Evolutionary conservation across 164 flowering plant species (phyloP), one percentile per base, ranked within the genome.

Genomic region (Dillenia turbinata): DNA sequence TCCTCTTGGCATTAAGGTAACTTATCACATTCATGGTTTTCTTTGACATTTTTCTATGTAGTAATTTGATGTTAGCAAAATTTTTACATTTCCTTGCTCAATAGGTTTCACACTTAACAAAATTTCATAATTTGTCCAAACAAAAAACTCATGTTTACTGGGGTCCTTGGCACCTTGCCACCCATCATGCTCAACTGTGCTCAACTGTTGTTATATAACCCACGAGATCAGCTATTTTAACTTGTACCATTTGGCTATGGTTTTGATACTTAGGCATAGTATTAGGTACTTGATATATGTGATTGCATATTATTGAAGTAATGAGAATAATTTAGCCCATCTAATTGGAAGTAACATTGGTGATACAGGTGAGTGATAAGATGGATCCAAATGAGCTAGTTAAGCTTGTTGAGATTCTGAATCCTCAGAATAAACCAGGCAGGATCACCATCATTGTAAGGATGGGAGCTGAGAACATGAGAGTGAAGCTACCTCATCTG

Each of bases 401-500:
- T 40, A 85, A 81, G 81, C 89, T 89, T 63, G 80, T 88, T 63
- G 90, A 84, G 60, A 89, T 90, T 58, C 57, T 92, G 74, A 89
- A 92, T 50, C 90, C 95, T 52, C 71, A 83, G 49, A 92, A 92
- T 72, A 92, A 85, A 71, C 73, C 93, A 0, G 98, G 96, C 26
- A 85, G 96, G 72, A 88, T 92, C 12, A 92, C 95, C 0, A 62
- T 92, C 0, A 89, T 92, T 43, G 54, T 80, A 0, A 81, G 96
- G 66, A 92, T 89, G 98, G 98, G 98, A 58, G 98, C 98, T 40
- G 98, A 92, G 72, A 89, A 92, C 83, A 92, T 89, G 98, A 82
- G 96, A 69, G 98, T 92, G 76, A 92, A 92, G 79, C 90, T 92
- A 68, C 96, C 98, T 14, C 82, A 88, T 77, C 83, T 89, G 53